Conservation (phyloP, 495 filamentous ascomycete species). For the Penicillium soppii region DNA sequence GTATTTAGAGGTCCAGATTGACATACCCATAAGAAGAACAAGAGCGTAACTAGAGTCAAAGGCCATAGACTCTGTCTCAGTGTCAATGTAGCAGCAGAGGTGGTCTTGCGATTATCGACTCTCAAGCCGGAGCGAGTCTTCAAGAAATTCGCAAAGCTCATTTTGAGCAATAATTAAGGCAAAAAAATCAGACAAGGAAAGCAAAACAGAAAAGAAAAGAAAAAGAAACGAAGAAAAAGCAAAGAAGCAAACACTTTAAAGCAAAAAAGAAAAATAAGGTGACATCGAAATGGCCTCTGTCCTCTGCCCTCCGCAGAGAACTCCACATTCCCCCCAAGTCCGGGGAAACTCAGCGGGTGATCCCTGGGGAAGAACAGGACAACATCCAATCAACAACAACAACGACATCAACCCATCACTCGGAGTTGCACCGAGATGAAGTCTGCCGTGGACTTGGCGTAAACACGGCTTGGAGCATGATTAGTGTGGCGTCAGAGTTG, state of each 20-base stretch:
- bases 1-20: background rate
- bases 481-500: constrained; percentile 4
- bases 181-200: background rate
- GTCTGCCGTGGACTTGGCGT: background rate
- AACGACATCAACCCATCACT: background rate
- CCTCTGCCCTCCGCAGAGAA: constrained; percentile 10
- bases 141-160: constrained; percentile 31
- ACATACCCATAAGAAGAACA: constrained; percentile 72
- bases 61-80: constrained; percentile 56
- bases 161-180: constrained; percentile 8
- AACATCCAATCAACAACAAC: background rate
- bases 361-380: background rate
- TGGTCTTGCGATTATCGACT: constrained; percentile 48
- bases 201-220: background rate
- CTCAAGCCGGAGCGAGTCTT: constrained; percentile 33
- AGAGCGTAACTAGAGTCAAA: constrained; percentile 48
- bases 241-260: background rate
- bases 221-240: background rate
- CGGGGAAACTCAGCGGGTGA: constrained; percentile 2
- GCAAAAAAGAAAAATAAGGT: background rate
- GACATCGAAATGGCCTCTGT: background rate
- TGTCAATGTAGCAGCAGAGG: constrained; percentile 57
- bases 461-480: background rate
- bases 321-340: constrained; percentile 8
- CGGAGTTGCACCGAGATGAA: constrained; percentile 4